These are phyloP conservation scores for Zea mays DNA, from an alignment of 176 grass and related monocot species.

Conservation along the genomic window Zm-B73-REFERENCE-NAM-5.0 NC_050096.1:19958001-19958500, in stretches of 20 bases:
- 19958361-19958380: conserved; percentile 50
- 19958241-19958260: conserved; percentile 40
- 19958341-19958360: conserved; percentile 49
- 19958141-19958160: conserved; percentile 46
- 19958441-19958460: conserved; percentile 28
- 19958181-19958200: conserved; percentile 58
- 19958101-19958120: conserved; percentile 51
- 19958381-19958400: conserved; percentile 43
- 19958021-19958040: conserved; percentile 1
- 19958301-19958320: conserved; percentile 51
- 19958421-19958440: conserved; percentile 33
- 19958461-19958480: conserved; percentile 15
- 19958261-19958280: conserved; percentile 54
- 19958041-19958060: background rate
- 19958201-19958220: conserved; percentile 42
- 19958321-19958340: conserved; percentile 44
- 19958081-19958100: conserved; percentile 53
- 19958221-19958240: conserved; percentile 40
- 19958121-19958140: conserved; percentile 42
- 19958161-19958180: conserved; percentile 61
- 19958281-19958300: conserved; percentile 57
- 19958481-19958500: conserved; percentile 22
- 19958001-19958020: no score
- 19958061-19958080: conserved; percentile 9
- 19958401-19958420: conserved; percentile 55